Conservation (phyloP, 306 rosid genomes). For the Begonia fuchsioides region DNA sequence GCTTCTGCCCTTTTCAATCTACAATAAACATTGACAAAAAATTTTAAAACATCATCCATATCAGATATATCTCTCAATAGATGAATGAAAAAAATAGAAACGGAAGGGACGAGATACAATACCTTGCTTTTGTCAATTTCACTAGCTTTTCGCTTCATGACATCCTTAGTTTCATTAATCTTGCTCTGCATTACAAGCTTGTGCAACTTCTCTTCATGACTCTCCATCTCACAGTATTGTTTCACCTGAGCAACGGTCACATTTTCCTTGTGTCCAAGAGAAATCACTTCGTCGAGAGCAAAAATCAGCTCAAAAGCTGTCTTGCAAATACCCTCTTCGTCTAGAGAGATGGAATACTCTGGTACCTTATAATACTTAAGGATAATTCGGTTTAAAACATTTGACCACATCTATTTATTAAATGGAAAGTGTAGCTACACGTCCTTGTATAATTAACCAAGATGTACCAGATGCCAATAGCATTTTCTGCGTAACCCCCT, state of each 20-base stretch:
- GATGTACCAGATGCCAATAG: too few relatives aligned
- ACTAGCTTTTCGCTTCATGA: slow-evolving; percentile 91
- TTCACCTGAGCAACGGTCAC: slow-evolving; percentile 95
- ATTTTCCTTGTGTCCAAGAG: slow-evolving; percentile 97
- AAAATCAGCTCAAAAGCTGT: slow-evolving; percentile 88
- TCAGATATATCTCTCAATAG: too few relatives aligned
- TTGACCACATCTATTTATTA: neutral
- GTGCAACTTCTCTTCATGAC: slow-evolving; percentile 96
- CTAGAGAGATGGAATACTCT: slow-evolving; percentile 72
- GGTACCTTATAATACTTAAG: slow-evolving; percentile 68
- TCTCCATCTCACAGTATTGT: slow-evolving; percentile 99
- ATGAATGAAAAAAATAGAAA: neutral
- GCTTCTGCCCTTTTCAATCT: slow-evolving; percentile 81
- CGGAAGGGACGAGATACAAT: slow-evolving; percentile 1
- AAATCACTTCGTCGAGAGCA: slow-evolving; percentile 90
- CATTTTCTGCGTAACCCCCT: too few relatives aligned
- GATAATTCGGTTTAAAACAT: slow-evolving; percentile 10
- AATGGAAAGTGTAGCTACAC: too few relatives aligned
- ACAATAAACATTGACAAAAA: slow-evolving; percentile 15
- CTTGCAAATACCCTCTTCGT: slow-evolving; percentile 85
- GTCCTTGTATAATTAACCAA: too few relatives aligned
- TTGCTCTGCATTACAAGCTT: slow-evolving; percentile 86
- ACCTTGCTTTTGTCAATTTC: slow-evolving; percentile 99
- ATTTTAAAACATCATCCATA: neutral
- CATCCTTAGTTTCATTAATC: slow-evolving; percentile 91